Percentiles rank a stretch among this genome's conserved stretches.
phyloP scores from a whole-genome alignment of 257 asterid genomes.

The Echites panduratus region DNA sequence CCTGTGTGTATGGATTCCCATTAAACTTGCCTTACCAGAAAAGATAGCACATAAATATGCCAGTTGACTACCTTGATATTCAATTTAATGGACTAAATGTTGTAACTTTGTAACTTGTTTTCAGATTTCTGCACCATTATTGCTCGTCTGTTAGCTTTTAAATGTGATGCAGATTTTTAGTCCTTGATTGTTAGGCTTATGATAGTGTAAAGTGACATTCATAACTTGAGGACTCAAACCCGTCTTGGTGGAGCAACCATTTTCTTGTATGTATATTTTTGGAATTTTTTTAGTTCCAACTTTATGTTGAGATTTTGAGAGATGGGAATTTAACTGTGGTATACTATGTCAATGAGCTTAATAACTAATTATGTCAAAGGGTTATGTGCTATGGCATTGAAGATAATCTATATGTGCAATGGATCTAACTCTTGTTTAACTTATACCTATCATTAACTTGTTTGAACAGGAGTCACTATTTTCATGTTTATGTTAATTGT shows the following conservation, averaged over 20 bases:
- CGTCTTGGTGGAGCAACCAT: background rate
- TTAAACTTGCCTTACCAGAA: background rate
- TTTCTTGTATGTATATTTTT: background rate
- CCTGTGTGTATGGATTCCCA: background rate
- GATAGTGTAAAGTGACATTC: background rate
- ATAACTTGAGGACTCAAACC: background rate
- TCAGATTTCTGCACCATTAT: background rate
- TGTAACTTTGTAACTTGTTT: background rate
- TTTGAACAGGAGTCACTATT: background rate
- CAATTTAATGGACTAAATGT: too few relatives aligned
- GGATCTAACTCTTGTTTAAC: background rate
- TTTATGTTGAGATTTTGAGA: background rate
- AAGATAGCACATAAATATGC: background rate
- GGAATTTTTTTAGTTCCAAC: background rate
- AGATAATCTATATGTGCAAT: background rate
- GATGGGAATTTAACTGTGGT: background rate
- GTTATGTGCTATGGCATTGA: background rate
- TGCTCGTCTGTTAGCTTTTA: background rate
- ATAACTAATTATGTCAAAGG: background rate
- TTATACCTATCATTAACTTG: background rate
- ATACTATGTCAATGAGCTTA: background rate
- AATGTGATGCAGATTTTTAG: background rate
- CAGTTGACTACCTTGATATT: background rate
- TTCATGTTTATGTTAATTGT: background rate
- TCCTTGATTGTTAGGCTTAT: background rate